A percentile compares a stretch with the other conserved stretches of the same genome.
These are phyloP conservation scores for Scheffersomyces stipitis DNA, from an alignment of 805 yeast genomes.

Conservation along the genomic window DNA sequence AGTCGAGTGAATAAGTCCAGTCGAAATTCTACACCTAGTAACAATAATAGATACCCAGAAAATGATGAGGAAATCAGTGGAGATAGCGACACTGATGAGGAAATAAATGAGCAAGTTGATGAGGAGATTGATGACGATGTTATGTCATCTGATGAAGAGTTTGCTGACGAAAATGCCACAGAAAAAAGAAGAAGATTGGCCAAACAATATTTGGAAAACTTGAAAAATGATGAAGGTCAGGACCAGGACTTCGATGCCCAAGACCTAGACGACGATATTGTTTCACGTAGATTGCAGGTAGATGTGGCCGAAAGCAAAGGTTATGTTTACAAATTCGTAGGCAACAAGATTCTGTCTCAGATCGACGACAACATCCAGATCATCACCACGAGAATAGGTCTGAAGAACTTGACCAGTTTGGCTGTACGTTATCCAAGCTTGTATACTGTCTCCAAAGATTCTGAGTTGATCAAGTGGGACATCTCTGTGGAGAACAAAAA, in stretches of 20 bases:
- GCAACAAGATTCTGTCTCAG: conserved; percentile 45
- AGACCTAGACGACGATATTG: conserved; percentile 84
- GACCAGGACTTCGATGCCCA: conserved; percentile 70
- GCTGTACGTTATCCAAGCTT: conserved; percentile 61
- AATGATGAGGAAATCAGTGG: conserved; percentile 51
- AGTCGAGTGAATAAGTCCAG: conserved; percentile 14
- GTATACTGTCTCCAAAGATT: conserved; percentile 81
- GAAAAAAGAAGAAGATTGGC: conserved; percentile 94
- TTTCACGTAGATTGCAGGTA: conserved; percentile 73
- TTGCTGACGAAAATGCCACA: conserved; percentile 76
- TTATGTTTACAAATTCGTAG: conserved; percentile 67
- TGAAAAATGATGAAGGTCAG: conserved; percentile 53
- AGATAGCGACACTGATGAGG: conserved; percentile 7
- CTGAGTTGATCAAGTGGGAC: conserved; percentile 79
- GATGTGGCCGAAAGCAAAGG: conserved; percentile 94
- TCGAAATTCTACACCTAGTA: conserved; percentile 12
- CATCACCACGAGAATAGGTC: conserved; percentile 56
- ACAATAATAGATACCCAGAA: conserved; percentile 4
- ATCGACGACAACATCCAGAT: conserved; percentile 32
- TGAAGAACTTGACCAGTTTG: conserved; percentile 55
- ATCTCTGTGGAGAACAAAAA: conserved; percentile 47
- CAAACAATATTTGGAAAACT: conserved; percentile 81
- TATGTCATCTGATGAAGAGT: conserved; percentile 68
- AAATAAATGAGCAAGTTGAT: conserved; percentile 25
- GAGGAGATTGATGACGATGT: conserved; percentile 38